Evolutionary conservation across 2,329 filamentous ascomycete species (phyloP).

Genomic region (Zasmidium cellare): DNA sequence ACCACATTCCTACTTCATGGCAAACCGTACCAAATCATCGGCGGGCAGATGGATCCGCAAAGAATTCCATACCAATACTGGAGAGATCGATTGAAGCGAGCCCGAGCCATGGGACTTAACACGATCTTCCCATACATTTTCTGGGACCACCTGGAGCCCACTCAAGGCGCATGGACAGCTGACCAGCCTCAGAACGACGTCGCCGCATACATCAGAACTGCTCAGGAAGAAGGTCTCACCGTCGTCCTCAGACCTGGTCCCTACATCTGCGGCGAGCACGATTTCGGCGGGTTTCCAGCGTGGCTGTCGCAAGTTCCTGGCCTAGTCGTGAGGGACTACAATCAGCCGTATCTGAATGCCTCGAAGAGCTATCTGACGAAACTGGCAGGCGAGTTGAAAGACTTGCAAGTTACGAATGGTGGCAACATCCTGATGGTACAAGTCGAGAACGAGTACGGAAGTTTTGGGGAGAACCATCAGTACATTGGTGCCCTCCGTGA

Average conservation of each 20-base stretch:
- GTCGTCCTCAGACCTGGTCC: conserved; percentile 51
- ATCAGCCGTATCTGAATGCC: conserved; percentile 42
- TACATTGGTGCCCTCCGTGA: conserved; percentile 47
- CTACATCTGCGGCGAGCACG: conserved; percentile 52
- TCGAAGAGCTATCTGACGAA: conserved; percentile 41
- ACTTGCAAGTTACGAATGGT: conserved; percentile 43
- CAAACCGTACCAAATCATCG: conserved; percentile 40
- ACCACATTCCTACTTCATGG: conserved; percentile 12
- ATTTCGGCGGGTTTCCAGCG: conserved; percentile 52
- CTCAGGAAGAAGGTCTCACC: conserved; percentile 49
- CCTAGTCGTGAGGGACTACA: conserved; percentile 45
- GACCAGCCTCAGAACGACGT: conserved; percentile 48
- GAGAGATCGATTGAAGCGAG: conserved; percentile 47
- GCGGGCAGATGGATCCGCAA: conserved; percentile 54
- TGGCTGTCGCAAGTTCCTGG: conserved; percentile 46
- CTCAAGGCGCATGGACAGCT: conserved; percentile 41
- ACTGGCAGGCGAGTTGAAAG: conserved; percentile 39
- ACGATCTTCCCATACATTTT: conserved; percentile 55
- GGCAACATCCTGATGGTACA: conserved; percentile 54
- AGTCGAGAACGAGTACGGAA: conserved; percentile 55
- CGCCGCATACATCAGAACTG: conserved; percentile 49
- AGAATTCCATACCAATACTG: conserved; percentile 51
- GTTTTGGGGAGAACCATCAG: conserved; percentile 47
- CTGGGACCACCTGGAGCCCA: conserved; percentile 52
- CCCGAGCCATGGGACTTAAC: conserved; percentile 51